These are phyloP conservation scores for Rhynchospora pubera DNA, from an alignment of 176 grass and related monocot species.

Conservation along the genomic window DNA sequence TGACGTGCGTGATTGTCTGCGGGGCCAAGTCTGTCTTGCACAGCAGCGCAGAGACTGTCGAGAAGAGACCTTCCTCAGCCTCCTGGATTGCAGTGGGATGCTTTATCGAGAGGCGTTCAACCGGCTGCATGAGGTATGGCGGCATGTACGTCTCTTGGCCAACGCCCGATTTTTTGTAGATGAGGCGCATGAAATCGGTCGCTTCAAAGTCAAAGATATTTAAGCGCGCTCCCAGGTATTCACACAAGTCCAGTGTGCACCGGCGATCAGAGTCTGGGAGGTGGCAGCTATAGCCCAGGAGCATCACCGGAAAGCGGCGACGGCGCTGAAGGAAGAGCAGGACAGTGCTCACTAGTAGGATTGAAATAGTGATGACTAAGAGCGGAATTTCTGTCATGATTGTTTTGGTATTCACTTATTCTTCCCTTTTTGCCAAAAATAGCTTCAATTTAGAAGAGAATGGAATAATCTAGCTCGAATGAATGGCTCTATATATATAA, in stretches of 20 bases:
- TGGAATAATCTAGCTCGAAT: too few species aligned
- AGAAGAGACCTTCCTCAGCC: slow-evolving; percentile 68
- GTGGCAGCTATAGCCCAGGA: slow-evolving; percentile 72
- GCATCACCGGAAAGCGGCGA: slow-evolving; percentile 39
- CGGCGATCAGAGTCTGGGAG: slow-evolving; percentile 45
- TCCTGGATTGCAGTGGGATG: slow-evolving; percentile 39
- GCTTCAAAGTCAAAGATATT: slow-evolving; percentile 29
- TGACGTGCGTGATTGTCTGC: slow-evolving; percentile 29
- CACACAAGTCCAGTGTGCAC: slow-evolving; percentile 54
- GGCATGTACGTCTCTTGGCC: slow-evolving; percentile 74
- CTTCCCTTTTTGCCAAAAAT: background rate
- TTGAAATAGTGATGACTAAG: background rate
- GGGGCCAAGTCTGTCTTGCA: slow-evolving; percentile 44
- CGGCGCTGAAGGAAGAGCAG: slow-evolving; percentile 8
- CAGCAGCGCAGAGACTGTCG: slow-evolving; percentile 40
- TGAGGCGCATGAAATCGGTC: slow-evolving; percentile 55
- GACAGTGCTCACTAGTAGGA: background rate
- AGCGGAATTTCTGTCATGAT: background rate
- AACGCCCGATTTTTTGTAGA: slow-evolving; percentile 74
- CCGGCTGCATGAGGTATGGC: slow-evolving; percentile 42
- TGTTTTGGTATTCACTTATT: background rate
- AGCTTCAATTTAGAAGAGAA: too few species aligned
- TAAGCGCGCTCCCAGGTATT: slow-evolving; percentile 55
- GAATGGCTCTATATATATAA: too few species aligned
- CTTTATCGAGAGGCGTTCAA: slow-evolving; percentile 36